These are phyloP conservation scores for Chloranthus sessilifolius DNA, from an alignment of 164 flowering plant species.

Conservation along the genomic window DNA sequence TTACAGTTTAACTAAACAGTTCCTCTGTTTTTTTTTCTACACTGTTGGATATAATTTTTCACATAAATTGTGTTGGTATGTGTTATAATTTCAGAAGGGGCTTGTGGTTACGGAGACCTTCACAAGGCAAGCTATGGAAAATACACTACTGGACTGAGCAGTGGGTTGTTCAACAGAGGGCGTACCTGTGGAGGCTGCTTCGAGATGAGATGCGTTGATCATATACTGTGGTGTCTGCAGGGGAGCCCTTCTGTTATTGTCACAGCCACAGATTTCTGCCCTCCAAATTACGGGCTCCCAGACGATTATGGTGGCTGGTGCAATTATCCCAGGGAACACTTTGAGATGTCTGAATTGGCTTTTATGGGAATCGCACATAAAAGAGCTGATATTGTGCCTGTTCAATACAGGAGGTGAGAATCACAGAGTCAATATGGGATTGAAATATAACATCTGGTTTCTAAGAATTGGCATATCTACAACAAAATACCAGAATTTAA, in stretches of 20 bases:
- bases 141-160: constrained; percentile 58
- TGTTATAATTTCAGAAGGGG: constrained; percentile 44
- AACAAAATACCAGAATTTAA: no score
- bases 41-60: neutral
- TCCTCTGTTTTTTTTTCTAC: neutral
- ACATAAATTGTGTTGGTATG: neutral
- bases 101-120: constrained; percentile 77
- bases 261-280: constrained; percentile 78
- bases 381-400: constrained; percentile 62
- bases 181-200: constrained; percentile 70
- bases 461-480: no score
- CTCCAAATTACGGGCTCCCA: constrained; percentile 71
- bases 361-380: constrained; percentile 53
- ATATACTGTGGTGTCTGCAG: constrained; percentile 58
- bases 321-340: constrained; percentile 67
- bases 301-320: constrained; percentile 87
- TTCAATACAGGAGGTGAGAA: constrained; percentile 60
- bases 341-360: constrained; percentile 65
- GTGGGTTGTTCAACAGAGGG: constrained; percentile 60
- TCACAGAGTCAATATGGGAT: neutral
- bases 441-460: no score
- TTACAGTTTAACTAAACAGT: neutral
- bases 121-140: constrained; percentile 47
- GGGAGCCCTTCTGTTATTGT: constrained; percentile 66
- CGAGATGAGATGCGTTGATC: constrained; percentile 65